Base-by-base conservation (phyloP, 2,329 filamentous ascomycete genomes). In the Diaporthe amygdali region DNA sequence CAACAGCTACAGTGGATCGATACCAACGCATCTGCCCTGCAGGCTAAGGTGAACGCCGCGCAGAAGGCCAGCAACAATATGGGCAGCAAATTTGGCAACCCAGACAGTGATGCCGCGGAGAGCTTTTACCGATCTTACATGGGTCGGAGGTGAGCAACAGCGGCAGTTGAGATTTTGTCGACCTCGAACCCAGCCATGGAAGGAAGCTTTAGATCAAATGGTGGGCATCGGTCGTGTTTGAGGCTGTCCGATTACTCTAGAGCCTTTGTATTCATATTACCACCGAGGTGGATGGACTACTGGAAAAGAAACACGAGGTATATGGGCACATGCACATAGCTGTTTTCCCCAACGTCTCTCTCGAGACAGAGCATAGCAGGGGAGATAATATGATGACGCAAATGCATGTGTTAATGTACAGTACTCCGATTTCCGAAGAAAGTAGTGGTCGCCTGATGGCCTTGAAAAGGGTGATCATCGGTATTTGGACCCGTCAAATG, bases 1-100 rank as follows among this genome's bases (percentile, higher is more conserved):
- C 91, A 92, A 44, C 95, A 98, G 82, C 87, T 99, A 72, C 96
- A 98, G 82, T 93, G 93, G 84, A 98, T 99, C 80, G 96, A 98
- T 79, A 90, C 91, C 74, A 95, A 96, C 74, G 93, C 96, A 44
- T 89, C 91, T 20, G 89, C 92, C 39, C 86, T 98, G 67, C 93
- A 97, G 81, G 88, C 91, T 72, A 97, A 97, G 87, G 94, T 98
- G 66, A 84, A 86, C 7, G 90, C 92, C 37, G 94, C 95, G 30
- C 95, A 97, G 80, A 95, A 95, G 82, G 90, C 94, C 44, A 91
- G 90, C 77, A 91, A 90, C 77, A 88, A 85, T 73, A 82, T 92
- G 73, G 87, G 87, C 71, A 86, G 83, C 75, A 87, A 87, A 71
- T 88, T 89, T 74, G 87, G 86, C 25, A 88, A 88, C 14, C 84